A percentile compares a stretch with the other conserved stretches of the same genome.
phyloP scores from a whole-genome alignment of 176 grass and related monocot genomes.

The Oryza rufipogon region DNA sequence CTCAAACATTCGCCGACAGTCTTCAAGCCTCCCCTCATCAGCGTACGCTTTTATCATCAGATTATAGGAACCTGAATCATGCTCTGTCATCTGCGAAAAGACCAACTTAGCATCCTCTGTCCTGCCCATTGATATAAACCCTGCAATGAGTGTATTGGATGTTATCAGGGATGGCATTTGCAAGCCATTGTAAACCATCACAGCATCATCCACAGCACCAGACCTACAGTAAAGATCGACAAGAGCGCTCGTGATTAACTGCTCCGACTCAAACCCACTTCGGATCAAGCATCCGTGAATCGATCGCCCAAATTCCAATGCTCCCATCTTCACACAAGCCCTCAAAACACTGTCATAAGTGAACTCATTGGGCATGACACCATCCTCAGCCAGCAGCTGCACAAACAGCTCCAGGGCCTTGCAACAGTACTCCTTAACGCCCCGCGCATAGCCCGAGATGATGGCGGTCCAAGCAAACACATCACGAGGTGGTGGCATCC shows the following conservation, averaged over 20 bases:
- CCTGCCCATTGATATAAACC: slow-evolving; percentile 44
- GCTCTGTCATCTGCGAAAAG: slow-evolving; percentile 45
- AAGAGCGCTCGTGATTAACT: slow-evolving; percentile 56
- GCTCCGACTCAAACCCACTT: slow-evolving; percentile 42
- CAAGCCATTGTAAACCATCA: slow-evolving; percentile 39
- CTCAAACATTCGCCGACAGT: slow-evolving; percentile 55
- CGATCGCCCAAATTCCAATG: slow-evolving; percentile 44
- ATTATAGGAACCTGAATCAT: slow-evolving; percentile 57
- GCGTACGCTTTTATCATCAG: slow-evolving; percentile 59
- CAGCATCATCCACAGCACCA: slow-evolving; percentile 48
- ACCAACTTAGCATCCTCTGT: slow-evolving; percentile 41
- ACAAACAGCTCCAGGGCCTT: slow-evolving; percentile 48
- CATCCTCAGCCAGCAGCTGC: slow-evolving; percentile 14
- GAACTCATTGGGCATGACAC: slow-evolving; percentile 47
- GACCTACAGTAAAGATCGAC: slow-evolving; percentile 58
- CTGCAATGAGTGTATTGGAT: slow-evolving; percentile 52
- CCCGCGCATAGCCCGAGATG: slow-evolving; percentile 45
- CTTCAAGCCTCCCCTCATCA: slow-evolving; percentile 46
- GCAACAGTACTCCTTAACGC: neutral
- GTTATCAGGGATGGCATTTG: slow-evolving; percentile 49
- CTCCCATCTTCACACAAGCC: slow-evolving; percentile 47
- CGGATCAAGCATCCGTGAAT: slow-evolving; percentile 51
- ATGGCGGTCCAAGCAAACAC: slow-evolving; percentile 50
- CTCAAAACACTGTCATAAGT: slow-evolving; percentile 56
- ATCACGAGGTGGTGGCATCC: slow-evolving; percentile 41